Percentiles rank a stretch among this genome's conserved stretches.
Conservation (phyloP, 1,284 basidiomycete genomes). For the Lignosus rhinocerotis region DNA sequence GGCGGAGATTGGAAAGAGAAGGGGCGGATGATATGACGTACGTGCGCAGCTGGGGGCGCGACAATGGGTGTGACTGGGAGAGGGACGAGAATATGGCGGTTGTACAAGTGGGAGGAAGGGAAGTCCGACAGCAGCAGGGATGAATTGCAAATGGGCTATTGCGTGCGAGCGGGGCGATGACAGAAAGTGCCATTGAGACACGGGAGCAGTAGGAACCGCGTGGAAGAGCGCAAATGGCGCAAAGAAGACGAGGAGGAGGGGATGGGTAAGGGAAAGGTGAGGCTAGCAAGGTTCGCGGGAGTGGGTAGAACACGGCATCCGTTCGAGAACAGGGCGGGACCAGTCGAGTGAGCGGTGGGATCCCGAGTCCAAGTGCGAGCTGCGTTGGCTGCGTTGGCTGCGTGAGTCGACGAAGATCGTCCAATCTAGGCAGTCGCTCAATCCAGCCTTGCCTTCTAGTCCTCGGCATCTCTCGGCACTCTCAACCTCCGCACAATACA, state of each 20-base stretch:
- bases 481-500: neutral
- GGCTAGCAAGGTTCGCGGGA: conserved; percentile 21
- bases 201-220: too few relatives aligned
- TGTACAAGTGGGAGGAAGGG: too few relatives aligned
- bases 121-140: too few relatives aligned
- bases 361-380: conserved; percentile 6
- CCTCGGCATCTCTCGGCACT: neutral
- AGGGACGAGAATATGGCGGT: too few relatives aligned
- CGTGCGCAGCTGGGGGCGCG: too few relatives aligned
- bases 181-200: neutral
- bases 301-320: conserved; percentile 8
- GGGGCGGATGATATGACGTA: too few relatives aligned
- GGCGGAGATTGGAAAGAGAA: too few relatives aligned
- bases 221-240: too few relatives aligned
- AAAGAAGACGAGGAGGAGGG: neutral
- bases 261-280: neutral
- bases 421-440: neutral
- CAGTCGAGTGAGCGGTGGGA: neutral
- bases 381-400: neutral
- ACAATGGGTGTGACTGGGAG: too few relatives aligned
- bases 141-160: too few relatives aligned
- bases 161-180: too few relatives aligned
- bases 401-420: neutral
- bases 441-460: neutral
- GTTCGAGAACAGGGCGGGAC: conserved; percentile 15